Percentiles rank a stretch among this genome's conserved stretches.
Conservation (phyloP, 257 asterid genomes). For the Ballota nigra region DNA sequence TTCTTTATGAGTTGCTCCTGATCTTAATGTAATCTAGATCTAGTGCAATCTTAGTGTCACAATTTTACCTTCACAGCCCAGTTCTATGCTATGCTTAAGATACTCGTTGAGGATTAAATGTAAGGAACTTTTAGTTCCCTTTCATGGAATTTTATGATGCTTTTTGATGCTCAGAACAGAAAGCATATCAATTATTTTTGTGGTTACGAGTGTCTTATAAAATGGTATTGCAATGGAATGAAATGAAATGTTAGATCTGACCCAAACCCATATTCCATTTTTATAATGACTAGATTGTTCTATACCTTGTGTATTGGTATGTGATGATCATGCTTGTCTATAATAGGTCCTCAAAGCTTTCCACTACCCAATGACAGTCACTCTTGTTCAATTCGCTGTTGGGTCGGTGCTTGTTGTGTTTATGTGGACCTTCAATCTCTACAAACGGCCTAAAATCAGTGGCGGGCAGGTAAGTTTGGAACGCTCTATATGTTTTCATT, state of each 20-base stretch:
- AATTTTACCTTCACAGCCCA: background rate
- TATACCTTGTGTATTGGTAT: background rate
- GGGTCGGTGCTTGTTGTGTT: conserved; percentile 68
- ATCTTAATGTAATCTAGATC: background rate
- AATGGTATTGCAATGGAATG: background rate
- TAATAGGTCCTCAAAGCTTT: conserved; percentile 75
- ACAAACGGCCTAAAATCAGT: conserved; percentile 86
- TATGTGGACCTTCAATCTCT: conserved; percentile 84
- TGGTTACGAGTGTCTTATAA: too few species aligned
- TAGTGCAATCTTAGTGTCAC: background rate
- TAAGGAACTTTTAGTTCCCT: background rate
- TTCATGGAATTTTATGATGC: background rate
- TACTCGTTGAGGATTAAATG: background rate
- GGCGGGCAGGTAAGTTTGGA: conserved; percentile 64
- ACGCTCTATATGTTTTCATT: background rate
- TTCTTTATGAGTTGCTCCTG: background rate
- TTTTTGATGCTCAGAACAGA: background rate
- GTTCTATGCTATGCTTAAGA: background rate
- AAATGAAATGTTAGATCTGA: background rate
- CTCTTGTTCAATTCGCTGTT: conserved; percentile 78
- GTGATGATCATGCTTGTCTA: conserved; percentile 13
- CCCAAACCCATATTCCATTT: background rate
- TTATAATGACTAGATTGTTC: background rate
- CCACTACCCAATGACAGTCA: conserved; percentile 84
- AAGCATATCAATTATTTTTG: background rate